Base-by-base conservation (phyloP, 1,284 basidiomycete species). In the Sphaerobolus stellatus region DNA sequence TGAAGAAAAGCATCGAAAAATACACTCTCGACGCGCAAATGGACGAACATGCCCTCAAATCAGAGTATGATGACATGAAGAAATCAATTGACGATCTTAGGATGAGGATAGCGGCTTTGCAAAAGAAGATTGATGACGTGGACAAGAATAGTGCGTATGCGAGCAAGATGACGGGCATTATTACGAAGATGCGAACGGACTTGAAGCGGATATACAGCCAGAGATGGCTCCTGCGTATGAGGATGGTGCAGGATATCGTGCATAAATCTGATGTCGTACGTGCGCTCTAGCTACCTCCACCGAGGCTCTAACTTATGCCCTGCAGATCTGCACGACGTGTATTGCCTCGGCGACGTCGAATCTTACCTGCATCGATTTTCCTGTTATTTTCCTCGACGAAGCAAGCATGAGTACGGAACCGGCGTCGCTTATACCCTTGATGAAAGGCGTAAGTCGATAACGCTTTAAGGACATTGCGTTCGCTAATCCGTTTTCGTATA, bases 351-450 rank as follows among this genome's bases (percentile, higher is more conserved):
- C 84, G 8, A 82, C 80, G 16, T 66, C 68, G 20, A n/a, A n/a
- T n/a, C n/a, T n/a, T n/a, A n/a, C n/a, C n/a, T n/a, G n/a, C n/a
- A n/a, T 58, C 85, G 33, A 98, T 66, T 95, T 97, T 65, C 95
- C 94, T 1, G 81, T 97, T 30, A 93, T 98, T 6, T 94, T 97
- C 65, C 73, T 98, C 27, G 94, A 98, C 68, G 95, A 98, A 71
- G 94, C 93, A 2, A 92, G 90, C 8, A 97, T 96, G 92, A 94
- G 92, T 11, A 96, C 93, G 1, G 94, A 98, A 71, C 92, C 94
- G 14, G 84, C 90, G 22, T 87, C 89, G 11, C 72, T 94, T 43
- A 84, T 95, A 55, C 90, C 92, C 0, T 74, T 95, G 33, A 93
- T 92, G 83, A 92, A 90, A 80, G 92, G 92, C 2, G n/a, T n/a